These are phyloP conservation scores for Linnemannia schmuckeri DNA, from an alignment of 192 early-diverging fungal genomes.

Conservation along the genomic window DNA sequence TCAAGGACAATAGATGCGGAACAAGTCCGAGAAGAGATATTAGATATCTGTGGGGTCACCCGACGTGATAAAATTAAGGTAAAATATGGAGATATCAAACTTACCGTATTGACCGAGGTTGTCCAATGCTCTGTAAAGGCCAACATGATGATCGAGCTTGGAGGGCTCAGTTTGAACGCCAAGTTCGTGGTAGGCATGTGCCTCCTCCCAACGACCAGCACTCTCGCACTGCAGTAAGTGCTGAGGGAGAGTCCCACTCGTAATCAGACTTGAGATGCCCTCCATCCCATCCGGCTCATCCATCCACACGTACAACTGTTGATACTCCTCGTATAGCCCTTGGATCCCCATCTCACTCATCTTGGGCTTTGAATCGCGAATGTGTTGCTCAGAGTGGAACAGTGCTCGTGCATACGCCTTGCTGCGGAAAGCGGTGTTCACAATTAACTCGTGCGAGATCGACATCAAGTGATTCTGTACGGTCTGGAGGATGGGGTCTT, in stretches of 20 bases:
- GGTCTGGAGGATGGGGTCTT: conserved; percentile 12
- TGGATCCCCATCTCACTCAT: conserved; percentile 20
- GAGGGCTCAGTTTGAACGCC: conserved; percentile 60
- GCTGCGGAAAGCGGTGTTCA: conserved; percentile 69
- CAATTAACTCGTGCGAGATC: conserved; percentile 76
- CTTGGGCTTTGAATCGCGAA: conserved; percentile 51
- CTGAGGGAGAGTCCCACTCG: conserved; percentile 69
- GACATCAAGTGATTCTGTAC: conserved; percentile 65
- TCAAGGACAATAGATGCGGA: background rate
- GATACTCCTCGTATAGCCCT: conserved; percentile 63
- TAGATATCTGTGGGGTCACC: background rate
- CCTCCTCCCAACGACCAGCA: conserved; percentile 73
- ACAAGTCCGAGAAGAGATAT: background rate
- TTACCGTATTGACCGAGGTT: conserved; percentile 79
- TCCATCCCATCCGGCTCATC: conserved; percentile 81
- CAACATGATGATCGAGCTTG: conserved; percentile 63
- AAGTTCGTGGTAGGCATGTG: conserved; percentile 75
- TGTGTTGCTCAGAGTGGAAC: conserved; percentile 77
- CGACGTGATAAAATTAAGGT: background rate
- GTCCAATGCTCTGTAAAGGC: conserved; percentile 76
- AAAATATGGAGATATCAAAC: background rate
- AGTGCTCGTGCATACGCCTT: conserved; percentile 78
- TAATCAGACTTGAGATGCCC: conserved; percentile 68
- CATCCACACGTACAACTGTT: conserved; percentile 74
- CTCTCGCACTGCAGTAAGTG: conserved; percentile 75